These are phyloP conservation scores for Salix brachista DNA, from an alignment of 345 rosid species.

Conservation along the genomic window DNA sequence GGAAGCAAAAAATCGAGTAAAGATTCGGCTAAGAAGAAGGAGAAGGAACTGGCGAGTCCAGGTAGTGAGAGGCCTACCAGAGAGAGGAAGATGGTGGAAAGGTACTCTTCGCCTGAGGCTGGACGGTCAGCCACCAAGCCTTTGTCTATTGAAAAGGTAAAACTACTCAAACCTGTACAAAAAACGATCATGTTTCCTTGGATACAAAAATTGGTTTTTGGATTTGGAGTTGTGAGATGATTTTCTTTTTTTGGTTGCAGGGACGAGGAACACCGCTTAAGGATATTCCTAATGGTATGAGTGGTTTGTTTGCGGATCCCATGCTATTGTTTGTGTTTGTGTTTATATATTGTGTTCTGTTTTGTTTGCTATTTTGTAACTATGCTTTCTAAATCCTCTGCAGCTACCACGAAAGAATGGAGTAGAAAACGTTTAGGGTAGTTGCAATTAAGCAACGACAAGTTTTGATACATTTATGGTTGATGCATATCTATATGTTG, in stretches of 20 bases:
- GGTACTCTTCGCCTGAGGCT: slow-evolving; percentile 65
- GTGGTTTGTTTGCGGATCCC: not conserved
- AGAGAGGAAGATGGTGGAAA: slow-evolving; percentile 85
- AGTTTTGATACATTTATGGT: not conserved
- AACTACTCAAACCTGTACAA: not conserved
- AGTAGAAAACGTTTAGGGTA: not conserved
- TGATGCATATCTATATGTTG: not conserved
- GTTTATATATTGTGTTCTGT: not conserved
- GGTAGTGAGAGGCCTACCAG: slow-evolving; percentile 73
- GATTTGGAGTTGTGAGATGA: slow-evolving; percentile 2
- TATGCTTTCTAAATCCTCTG: not conserved
- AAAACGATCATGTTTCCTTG: not conserved
- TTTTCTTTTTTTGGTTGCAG: slow-evolving; percentile 27
- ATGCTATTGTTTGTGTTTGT: not conserved
- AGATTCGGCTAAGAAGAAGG: slow-evolving; percentile 17
- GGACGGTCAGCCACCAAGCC: slow-evolving; percentile 52
- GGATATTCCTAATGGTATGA: slow-evolving; percentile 88
- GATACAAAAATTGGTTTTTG: not conserved
- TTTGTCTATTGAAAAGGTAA: slow-evolving; percentile 70
- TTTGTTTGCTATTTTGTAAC: not conserved
- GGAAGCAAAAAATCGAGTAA: slow-evolving; percentile 3
- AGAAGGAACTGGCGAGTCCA: slow-evolving; percentile 45
- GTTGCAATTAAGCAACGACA: not conserved
- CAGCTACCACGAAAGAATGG: not conserved
- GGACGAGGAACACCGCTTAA: slow-evolving; percentile 82